A percentile compares a stretch with the other conserved stretches of the same genome.
These are phyloP conservation scores for Verticillium alfalfae DNA, from an alignment of 2,329 filamentous ascomycete species.

Conservation along the genomic window DNA sequence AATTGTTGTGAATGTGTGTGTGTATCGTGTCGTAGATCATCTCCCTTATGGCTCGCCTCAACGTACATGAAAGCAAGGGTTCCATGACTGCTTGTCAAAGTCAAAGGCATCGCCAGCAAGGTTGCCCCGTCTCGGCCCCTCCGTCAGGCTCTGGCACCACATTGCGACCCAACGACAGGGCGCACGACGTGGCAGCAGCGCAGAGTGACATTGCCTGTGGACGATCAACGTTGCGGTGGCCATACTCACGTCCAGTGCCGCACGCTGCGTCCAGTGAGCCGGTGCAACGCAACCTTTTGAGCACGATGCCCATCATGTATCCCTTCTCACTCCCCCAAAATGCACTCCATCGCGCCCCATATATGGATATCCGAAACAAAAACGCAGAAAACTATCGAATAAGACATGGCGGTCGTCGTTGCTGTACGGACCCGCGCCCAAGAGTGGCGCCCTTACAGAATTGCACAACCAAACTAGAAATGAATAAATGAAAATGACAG, in stretches of 20 bases:
- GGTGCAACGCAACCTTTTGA: neutral
- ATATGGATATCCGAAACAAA: slow-evolving; percentile 5
- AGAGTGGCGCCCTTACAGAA: slow-evolving; percentile 7
- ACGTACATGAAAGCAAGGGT: neutral
- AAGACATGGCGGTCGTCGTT: slow-evolving; percentile 12
- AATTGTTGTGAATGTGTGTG: slow-evolving; percentile 3
- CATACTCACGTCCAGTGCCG: neutral
- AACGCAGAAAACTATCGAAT: slow-evolving; percentile 1
- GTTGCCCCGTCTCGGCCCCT: neutral
- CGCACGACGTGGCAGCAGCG: neutral
- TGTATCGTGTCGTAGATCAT: slow-evolving; percentile 12
- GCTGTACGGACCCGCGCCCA: slow-evolving; percentile 10
- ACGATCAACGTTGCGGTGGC: neutral
- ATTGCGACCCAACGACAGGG: neutral
- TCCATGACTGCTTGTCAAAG: neutral
- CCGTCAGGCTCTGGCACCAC: neutral
- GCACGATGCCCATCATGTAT: neutral
- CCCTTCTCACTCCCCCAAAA: neutral
- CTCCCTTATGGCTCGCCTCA: slow-evolving; percentile 2
- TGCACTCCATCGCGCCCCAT: slow-evolving; percentile 1
- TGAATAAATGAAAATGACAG: neutral
- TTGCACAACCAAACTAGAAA: slow-evolving; percentile 6
- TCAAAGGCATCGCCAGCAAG: neutral
- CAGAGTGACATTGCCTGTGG: neutral
- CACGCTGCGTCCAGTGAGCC: neutral